Evolutionary conservation across 257 asterid genomes (phyloP).

Genomic region (Eustoma russellianum): DNA sequence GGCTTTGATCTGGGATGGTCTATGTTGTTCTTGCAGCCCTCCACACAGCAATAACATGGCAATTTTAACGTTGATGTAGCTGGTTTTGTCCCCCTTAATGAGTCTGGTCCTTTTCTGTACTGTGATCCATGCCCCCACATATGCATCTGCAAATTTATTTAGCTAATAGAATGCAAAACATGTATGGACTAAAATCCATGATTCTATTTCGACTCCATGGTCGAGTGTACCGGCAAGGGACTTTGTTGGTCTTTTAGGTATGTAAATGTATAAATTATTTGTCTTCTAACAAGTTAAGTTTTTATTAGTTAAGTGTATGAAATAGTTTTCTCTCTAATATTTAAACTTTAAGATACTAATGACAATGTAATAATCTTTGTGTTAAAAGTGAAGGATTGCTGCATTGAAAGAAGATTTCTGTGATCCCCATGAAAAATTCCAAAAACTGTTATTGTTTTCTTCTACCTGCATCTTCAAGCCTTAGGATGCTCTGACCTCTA

Average conservation of each 20-base stretch:
- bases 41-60: slow-evolving; percentile 86
- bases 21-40: slow-evolving; percentile 90
- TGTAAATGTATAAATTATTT: neutral
- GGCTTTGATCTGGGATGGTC: slow-evolving; percentile 74
- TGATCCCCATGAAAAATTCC: too few species aligned
- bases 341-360: too few species aligned
- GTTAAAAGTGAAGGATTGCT: too few species aligned
- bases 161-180: neutral
- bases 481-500: too few species aligned
- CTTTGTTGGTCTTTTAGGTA: neutral
- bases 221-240: neutral
- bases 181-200: neutral
- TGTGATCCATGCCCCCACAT: slow-evolving; percentile 97
- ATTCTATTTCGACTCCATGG: neutral
- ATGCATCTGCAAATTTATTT: slow-evolving; percentile 43
- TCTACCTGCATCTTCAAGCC: too few species aligned
- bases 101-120: slow-evolving; percentile 82
- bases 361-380: too few species aligned
- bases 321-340: too few species aligned
- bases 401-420: too few species aligned
- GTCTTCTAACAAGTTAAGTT: too few species aligned
- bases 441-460: too few species aligned
- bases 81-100: slow-evolving; percentile 69
- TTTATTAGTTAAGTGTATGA: neutral
- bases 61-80: slow-evolving; percentile 51